Evolutionary conservation across 2,329 filamentous ascomycete genomes (phyloP).

Genomic region (Colletotrichum brevisporum): DNA sequence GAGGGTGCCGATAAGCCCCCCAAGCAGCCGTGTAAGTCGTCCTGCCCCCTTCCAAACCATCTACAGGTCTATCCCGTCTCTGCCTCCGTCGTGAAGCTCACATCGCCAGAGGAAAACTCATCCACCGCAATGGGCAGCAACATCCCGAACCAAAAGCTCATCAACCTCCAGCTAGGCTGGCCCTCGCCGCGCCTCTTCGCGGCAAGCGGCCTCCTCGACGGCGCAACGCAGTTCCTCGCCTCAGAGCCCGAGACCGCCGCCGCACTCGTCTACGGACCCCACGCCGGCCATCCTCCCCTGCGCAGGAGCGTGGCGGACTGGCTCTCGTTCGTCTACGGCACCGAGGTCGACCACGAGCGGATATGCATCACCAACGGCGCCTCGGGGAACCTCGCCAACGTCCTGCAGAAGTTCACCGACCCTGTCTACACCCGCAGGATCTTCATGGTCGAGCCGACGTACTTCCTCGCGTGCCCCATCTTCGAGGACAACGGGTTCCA

Average conservation of each 20-base stretch:
- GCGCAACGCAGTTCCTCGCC: conserved; percentile 72
- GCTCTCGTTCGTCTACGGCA: conserved; percentile 74
- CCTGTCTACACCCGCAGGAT: conserved; percentile 80
- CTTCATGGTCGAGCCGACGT: conserved; percentile 87
- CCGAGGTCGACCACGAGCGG: conserved; percentile 62
- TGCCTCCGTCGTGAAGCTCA: background rate
- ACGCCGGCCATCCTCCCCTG: conserved; percentile 79
- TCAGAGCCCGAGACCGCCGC: conserved; percentile 70
- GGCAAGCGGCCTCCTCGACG: conserved; percentile 71
- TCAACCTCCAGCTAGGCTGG: conserved; percentile 79
- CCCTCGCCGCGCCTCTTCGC: conserved; percentile 77
- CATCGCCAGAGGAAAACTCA: background rate
- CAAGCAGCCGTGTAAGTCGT: conserved; percentile 5
- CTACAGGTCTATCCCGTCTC: background rate
- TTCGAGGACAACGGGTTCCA: conserved; percentile 86
- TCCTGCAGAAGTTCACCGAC: conserved; percentile 86
- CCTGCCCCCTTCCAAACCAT: background rate
- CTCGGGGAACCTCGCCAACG: conserved; percentile 82
- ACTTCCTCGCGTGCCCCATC: conserved; percentile 84
- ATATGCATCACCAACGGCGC: conserved; percentile 89
- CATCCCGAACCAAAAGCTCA: conserved; percentile 50
- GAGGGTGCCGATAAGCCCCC: background rate
- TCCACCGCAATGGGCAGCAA: background rate
- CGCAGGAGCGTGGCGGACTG: conserved; percentile 78
- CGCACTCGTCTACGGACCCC: conserved; percentile 83